Evolutionary conservation across 768 basidiomycete genomes (phyloP).

Genomic region (Lentinus brumalis): DNA sequence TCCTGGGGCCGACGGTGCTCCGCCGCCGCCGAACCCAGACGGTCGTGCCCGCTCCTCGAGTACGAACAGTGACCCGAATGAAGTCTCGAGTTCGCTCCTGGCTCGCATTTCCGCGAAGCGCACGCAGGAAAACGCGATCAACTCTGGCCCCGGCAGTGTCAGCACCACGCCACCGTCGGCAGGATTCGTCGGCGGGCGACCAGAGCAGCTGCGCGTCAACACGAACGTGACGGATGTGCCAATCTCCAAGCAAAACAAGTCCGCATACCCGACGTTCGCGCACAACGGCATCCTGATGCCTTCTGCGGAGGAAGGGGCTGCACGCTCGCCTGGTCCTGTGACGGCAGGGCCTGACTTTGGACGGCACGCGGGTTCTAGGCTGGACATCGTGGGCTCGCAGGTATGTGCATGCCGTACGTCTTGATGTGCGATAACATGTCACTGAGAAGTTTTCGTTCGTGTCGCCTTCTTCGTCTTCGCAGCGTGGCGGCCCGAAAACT

Average conservation of each 20-base stretch:
- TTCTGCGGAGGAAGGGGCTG: constrained; percentile 56
- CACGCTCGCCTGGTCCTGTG: constrained; percentile 76
- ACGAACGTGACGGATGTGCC: constrained; percentile 60
- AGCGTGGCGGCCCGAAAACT: constrained; percentile 48
- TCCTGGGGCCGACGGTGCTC: constrained; percentile 54
- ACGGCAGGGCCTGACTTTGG: constrained; percentile 87
- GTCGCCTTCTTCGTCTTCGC: constrained; percentile 18
- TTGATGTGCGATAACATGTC: constrained; percentile 1
- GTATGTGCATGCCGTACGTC: constrained; percentile 40
- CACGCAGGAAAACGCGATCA: constrained; percentile 44
- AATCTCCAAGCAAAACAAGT: constrained; percentile 78
- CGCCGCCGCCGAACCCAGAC: constrained; percentile 47
- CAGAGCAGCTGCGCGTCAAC: constrained; percentile 73
- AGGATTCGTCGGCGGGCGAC: constrained; percentile 49
- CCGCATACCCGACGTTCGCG: constrained; percentile 70
- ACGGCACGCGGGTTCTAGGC: constrained; percentile 67
- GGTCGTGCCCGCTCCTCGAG: constrained; percentile 67
- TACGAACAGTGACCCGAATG: constrained; percentile 77
- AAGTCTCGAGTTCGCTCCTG: constrained; percentile 72
- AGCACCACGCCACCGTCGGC: constrained; percentile 51
- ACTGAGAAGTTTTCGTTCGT: constrained; percentile 10
- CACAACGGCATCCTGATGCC: constrained; percentile 59
- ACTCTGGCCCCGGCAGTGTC: constrained; percentile 31
- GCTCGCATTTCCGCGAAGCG: constrained; percentile 76
- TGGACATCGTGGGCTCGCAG: constrained; percentile 73